Evolutionary conservation across 805 yeast genomes (phyloP), one percentile per base, ranked within the genome.

Genomic region (Blastobotrys parvus): DNA sequence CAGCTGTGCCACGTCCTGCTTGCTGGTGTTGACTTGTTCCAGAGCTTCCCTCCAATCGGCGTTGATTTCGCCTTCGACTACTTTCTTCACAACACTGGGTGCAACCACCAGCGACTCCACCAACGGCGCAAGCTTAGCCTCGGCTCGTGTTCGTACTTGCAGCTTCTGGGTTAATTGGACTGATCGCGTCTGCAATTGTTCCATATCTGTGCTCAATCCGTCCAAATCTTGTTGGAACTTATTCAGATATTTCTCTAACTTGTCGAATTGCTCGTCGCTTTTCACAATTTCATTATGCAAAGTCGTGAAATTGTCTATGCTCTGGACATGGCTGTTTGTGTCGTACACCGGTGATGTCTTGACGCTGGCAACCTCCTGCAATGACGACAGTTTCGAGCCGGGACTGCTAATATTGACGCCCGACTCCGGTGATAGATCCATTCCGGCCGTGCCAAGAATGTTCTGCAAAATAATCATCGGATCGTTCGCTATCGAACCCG

Each of bases 51-150:
- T 79, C 95, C 95, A 88, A 7, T 62, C 56, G 2, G 66, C 62
- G 46, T 72, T 69, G 8, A 89, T 65, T 8, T 74, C 75, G 17
- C 77, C 88, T 33, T 67, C 67, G 2, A 77, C 53, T 1, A 90
- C 67, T 4, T 79, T 74, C 44, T 66, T 63, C 4, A 84, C 74
- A 2, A 83, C 68, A 1, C 74, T 74, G 0, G 95, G 92, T 0
- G 96, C 84, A 5, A 89, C 75, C 46, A 83, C 67, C 29, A 84
- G 65, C 50, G 84, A 89, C 31, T 82, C 72, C 0, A 88, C 79
- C n/a, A 85, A 64, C 0, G 95, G 94, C 16, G 82, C 77, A 44
- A 88, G 71, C 41, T 68, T 68, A 6, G 61, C 59, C 44, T 78
- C 75, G 16, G 74, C 69, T 25, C 62, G 53, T 15, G 72, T 68